Evolutionary conservation across 441 rosid species (phyloP).

Genomic region (Theobroma grandiflorum): DNA sequence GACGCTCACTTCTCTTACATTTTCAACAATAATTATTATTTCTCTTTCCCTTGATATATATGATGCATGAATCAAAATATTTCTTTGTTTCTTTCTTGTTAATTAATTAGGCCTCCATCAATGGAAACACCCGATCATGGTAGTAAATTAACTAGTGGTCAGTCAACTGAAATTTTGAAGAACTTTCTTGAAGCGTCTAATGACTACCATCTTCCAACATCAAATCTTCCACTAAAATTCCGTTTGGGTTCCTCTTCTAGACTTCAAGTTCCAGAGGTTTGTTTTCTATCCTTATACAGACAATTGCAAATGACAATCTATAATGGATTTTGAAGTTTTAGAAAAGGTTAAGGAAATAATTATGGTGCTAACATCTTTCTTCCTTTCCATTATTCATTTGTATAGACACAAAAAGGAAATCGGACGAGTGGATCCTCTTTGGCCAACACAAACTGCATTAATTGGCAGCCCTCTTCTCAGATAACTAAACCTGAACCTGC

Average conservation of each 20-base stretch:
- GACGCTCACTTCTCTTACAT: too few relatives aligned
- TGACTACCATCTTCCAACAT: neutral
- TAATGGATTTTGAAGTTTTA: neutral
- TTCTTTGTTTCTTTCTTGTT: neutral
- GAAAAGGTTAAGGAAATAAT: neutral
- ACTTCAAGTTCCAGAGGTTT: neutral
- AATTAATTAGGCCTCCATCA: neutral
- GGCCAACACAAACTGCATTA: neutral
- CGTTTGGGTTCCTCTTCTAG: too few relatives aligned
- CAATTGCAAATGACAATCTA: neutral
- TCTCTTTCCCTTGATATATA: too few relatives aligned
- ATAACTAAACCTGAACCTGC: neutral
- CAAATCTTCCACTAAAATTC: too few relatives aligned
- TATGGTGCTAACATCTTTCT: neutral
- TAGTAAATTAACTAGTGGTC: neutral
- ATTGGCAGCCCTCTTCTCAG: neutral
- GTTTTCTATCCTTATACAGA: neutral
- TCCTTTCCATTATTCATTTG: neutral
- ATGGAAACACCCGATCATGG: neutral
- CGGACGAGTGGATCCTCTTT: neutral
- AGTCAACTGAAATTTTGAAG: neutral
- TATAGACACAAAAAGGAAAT: neutral
- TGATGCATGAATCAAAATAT: neutral
- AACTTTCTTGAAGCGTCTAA: neutral
- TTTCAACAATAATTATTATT: too few relatives aligned